Evolutionary conservation across 169 alveolate genomes (phyloP).

Genomic region (Babesia bigemina): DNA sequence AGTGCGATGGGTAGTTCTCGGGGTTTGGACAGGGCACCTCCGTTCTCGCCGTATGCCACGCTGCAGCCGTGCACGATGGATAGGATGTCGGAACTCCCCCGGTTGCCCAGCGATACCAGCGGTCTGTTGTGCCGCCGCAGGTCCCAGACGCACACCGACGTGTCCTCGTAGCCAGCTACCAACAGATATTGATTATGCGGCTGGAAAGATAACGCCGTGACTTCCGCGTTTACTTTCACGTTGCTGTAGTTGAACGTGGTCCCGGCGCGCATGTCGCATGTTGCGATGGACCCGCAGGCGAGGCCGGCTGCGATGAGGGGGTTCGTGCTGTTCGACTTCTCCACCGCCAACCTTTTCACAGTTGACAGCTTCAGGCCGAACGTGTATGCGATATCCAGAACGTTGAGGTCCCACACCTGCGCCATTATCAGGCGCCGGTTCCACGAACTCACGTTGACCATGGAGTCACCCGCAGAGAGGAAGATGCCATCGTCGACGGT

Average conservation of each 20-base stretch:
- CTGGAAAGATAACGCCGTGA: constrained; percentile 32
- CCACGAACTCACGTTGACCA: constrained; percentile 28
- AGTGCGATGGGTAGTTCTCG: constrained; percentile 7
- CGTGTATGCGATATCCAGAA: constrained; percentile 45
- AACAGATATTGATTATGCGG: constrained; percentile 25
- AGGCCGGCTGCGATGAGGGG: constrained; percentile 55
- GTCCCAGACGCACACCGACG: constrained; percentile 50
- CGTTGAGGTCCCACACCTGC: constrained; percentile 58
- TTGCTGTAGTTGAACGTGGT: constrained; percentile 24
- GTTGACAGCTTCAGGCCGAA: constrained; percentile 18
- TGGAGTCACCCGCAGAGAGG: constrained; percentile 51
- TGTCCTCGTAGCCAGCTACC: constrained; percentile 40
- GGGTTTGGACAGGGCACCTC: background rate
- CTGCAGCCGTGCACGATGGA: constrained; percentile 46
- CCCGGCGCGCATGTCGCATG: constrained; percentile 52
- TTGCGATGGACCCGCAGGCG: constrained; percentile 58
- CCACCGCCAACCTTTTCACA: constrained; percentile 29
- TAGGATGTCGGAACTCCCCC: background rate
- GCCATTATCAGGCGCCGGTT: background rate
- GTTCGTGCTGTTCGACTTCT: background rate
- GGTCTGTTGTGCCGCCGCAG: constrained; percentile 54
- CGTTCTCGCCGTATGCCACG: constrained; percentile 7
- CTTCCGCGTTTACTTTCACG: constrained; percentile 16
- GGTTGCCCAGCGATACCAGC: constrained; percentile 5
- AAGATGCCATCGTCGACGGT: constrained; percentile 33